Evolutionary conservation across 345 rosid species (phyloP).

Genomic region (Moricandia arvensis): DNA sequence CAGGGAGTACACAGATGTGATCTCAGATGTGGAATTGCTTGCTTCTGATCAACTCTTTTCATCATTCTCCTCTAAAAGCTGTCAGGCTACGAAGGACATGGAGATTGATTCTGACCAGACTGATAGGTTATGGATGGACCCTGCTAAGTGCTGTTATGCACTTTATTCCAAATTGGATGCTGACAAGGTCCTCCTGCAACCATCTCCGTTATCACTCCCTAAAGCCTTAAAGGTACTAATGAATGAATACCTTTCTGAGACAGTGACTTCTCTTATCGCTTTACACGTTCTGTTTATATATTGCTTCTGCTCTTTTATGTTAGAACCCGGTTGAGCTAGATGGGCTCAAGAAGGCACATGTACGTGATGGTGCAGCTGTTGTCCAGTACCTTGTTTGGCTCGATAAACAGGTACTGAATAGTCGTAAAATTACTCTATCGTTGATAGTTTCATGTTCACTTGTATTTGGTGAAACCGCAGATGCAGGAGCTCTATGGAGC

Average conservation of each 20-base stretch:
- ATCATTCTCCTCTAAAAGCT: slow-evolving; percentile 25
- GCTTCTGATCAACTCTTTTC: slow-evolving; percentile 55
- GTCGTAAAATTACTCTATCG: not conserved
- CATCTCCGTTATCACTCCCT: slow-evolving; percentile 83
- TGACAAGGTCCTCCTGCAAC: slow-evolving; percentile 64
- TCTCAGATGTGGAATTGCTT: slow-evolving; percentile 66
- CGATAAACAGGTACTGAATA: slow-evolving; percentile 61
- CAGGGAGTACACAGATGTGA: slow-evolving; percentile 64
- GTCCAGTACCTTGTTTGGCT: slow-evolving; percentile 94
- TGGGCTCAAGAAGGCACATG: slow-evolving; percentile 81
- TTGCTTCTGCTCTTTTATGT: not conserved
- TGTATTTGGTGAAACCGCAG: slow-evolving; percentile 41
- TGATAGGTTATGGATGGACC: slow-evolving; percentile 73
- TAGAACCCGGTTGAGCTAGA: slow-evolving; percentile 90
- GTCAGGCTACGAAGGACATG: slow-evolving; percentile 12
- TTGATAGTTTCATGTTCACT: not conserved
- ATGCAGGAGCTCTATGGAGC: slow-evolving; percentile 97
- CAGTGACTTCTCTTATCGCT: not conserved
- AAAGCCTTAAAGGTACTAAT: slow-evolving; percentile 84
- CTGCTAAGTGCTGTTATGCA: slow-evolving; percentile 84
- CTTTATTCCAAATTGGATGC: slow-evolving; percentile 73
- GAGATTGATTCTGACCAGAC: slow-evolving; percentile 29
- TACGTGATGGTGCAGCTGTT: slow-evolving; percentile 97
- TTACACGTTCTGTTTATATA: not conserved
- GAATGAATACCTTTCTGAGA: not conserved